A percentile compares a stretch with the other conserved stretches of the same genome.
Evolutionary conservation across 2,329 filamentous ascomycete species (phyloP).

Genomic region (Fusarium sp.): DNA sequence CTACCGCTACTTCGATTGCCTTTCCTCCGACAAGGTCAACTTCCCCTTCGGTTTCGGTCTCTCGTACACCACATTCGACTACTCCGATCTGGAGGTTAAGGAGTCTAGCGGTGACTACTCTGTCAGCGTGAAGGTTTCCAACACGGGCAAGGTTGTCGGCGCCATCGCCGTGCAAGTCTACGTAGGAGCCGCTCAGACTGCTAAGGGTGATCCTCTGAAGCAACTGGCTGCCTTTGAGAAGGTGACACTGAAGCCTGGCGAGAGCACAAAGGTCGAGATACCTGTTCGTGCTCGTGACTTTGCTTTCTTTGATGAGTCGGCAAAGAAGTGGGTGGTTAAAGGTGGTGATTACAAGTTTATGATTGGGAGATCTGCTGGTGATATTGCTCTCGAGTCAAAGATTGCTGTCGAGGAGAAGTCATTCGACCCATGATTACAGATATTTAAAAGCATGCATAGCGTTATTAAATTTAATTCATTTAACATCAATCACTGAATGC

Average conservation of each 20-base stretch:
- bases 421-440: constrained; percentile 22
- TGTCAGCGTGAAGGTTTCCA: constrained; percentile 63
- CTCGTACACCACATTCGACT: constrained; percentile 55
- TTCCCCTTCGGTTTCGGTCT: constrained; percentile 72
- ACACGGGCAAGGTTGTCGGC: constrained; percentile 63
- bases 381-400: constrained; percentile 36
- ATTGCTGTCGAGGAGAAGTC: constrained; percentile 32
- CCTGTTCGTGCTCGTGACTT: constrained; percentile 39
- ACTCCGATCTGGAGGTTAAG: constrained; percentile 65
- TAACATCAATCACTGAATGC: background rate
- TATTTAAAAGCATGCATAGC: constrained; percentile 7
- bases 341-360: constrained; percentile 43
- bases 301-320: constrained; percentile 43
- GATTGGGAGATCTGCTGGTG: constrained; percentile 39
- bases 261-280: constrained; percentile 38
- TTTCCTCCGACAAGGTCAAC: constrained; percentile 62
- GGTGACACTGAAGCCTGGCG: constrained; percentile 49
- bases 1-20: constrained; percentile 73
- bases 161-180: constrained; percentile 67
- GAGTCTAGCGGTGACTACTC: constrained; percentile 47
- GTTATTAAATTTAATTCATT: background rate
- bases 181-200: constrained; percentile 38
- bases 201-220: constrained; percentile 53
- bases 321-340: constrained; percentile 42
- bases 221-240: constrained; percentile 76